Evolutionary conservation across 2,329 filamentous ascomycete species (phyloP), one percentile per base, ranked within the genome.

Genomic region (Apiospora arundinis): DNA sequence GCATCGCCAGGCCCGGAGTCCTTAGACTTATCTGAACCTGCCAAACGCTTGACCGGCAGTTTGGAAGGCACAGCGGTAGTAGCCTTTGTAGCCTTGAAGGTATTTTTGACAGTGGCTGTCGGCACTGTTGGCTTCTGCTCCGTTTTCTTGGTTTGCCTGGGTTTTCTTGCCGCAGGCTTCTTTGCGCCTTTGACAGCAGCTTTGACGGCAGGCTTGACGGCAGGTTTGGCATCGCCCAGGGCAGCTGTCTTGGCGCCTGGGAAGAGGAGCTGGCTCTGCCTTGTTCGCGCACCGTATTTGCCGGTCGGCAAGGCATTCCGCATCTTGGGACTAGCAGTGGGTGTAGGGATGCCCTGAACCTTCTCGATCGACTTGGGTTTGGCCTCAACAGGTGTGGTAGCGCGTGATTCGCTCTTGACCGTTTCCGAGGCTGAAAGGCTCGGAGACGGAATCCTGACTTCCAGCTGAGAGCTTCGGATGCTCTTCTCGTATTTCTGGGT

Each of bases 271-370:
- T 83, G 86, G 74, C 83, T 85, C 76, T 91, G 89, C 77, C 86
- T 90, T 23, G 74, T 71, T 68, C 75, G 80, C 71, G 74, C 72
- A 18, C 74, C 76, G 69, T 77, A 80, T 78, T 84, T 86, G 8
- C 56, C 56, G 72, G 77, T 80, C 45, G 84, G 83, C 21, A 83
- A 75, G 25, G 82, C 77, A 67, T 81, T 81, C 28, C 81, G 81
- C 32, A 85, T 81, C 75, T 83, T 86, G 56, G 89, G 89, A 76
- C 88, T 91, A 25, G 89, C 84, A 67, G 81, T 84, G 8, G 89
- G 89, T 1, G 89, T 92, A 3, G 85, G 87, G 46, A 92, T 90
- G 67, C 85, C 84, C 73, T 86, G 82, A 23, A 82, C 77, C 37
- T 84, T 82, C 67, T 85, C 81, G 42, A 83, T 80, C 37, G 81